These are phyloP conservation scores for Penicillium desertorum DNA, from an alignment of 495 filamentous ascomycete species.

Conservation along the genomic window DNA sequence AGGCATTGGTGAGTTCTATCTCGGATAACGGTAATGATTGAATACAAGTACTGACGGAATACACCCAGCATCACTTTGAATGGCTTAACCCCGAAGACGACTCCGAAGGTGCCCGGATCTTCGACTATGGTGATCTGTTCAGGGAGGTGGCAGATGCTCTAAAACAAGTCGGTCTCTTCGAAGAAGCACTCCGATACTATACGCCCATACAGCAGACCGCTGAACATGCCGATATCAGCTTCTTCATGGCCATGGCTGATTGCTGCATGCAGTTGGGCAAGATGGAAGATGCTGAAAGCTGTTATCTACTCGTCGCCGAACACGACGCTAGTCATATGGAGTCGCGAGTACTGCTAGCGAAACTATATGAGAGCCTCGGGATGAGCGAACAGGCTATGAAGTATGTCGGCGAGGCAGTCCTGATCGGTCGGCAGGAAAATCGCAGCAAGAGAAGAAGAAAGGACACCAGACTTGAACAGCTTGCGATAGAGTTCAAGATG, in stretches of 20 bases:
- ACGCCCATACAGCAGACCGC: conserved; percentile 60
- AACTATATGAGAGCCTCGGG: conserved; percentile 71
- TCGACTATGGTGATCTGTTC: conserved; percentile 73
- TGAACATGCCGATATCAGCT: conserved; percentile 57
- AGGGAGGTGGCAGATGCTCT: conserved; percentile 68
- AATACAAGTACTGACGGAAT: conserved; percentile 4
- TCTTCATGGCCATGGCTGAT: conserved; percentile 68
- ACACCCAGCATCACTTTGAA: conserved; percentile 57
- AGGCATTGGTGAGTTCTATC: conserved; percentile 65
- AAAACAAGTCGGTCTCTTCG: conserved; percentile 52
- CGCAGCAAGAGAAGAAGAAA: conserved; percentile 37
- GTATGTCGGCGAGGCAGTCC: conserved; percentile 69
- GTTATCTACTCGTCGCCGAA: conserved; percentile 68
- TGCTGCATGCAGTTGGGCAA: conserved; percentile 66
- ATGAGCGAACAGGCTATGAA: conserved; percentile 71
- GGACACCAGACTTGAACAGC: conserved; percentile 45
- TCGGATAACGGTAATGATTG: neutral
- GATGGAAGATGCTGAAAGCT: conserved; percentile 67
- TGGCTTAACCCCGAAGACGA: conserved; percentile 61
- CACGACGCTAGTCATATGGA: conserved; percentile 67
- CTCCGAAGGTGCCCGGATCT: conserved; percentile 49
- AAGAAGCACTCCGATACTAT: conserved; percentile 74
- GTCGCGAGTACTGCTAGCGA: conserved; percentile 71
- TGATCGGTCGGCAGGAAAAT: conserved; percentile 51
- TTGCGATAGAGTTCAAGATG: conserved; percentile 41